These are phyloP conservation scores for Grosmannia clavigera DNA, from an alignment of 2,329 filamentous ascomycete species.

Conservation along the genomic window DNA sequence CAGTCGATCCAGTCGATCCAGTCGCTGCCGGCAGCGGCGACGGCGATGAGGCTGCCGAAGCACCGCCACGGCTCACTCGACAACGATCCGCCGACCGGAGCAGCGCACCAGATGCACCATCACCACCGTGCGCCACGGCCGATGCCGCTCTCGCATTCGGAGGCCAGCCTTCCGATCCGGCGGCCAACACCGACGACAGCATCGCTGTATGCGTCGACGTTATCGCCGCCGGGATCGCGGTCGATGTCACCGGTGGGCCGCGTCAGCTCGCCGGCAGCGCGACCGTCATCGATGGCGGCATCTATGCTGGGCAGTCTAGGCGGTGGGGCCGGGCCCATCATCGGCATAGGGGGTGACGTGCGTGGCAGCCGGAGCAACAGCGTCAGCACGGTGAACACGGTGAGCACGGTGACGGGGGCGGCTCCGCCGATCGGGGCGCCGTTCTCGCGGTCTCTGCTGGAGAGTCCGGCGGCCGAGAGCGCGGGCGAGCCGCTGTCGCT, in stretches of 20 bases:
- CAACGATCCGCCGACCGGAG: neutral
- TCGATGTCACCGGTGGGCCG: constrained; percentile 54
- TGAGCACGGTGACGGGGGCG: neutral
- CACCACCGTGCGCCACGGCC: constrained; percentile 3
- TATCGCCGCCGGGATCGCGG: constrained; percentile 56
- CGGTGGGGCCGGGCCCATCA: neutral
- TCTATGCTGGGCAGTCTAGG: neutral
- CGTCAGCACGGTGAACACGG: neutral
- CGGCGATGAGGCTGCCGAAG: constrained; percentile 47
- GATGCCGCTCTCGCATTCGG: constrained; percentile 35
- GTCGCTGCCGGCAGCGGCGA: constrained; percentile 54
- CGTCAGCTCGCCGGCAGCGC: constrained; percentile 37
- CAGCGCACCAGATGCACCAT: constrained; percentile 22
- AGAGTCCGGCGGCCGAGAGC: constrained; percentile 6
- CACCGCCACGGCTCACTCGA: neutral
- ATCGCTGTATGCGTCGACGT: constrained; percentile 51
- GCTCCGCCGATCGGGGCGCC: constrained; percentile 23
- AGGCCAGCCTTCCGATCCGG: constrained; percentile 36
- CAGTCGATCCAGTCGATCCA: constrained; percentile 60
- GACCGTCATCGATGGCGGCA: constrained; percentile 34
- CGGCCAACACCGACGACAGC: constrained; percentile 46
- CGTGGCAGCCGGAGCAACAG: neutral
- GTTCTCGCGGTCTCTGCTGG: constrained; percentile 26
- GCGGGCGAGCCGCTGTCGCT: constrained; percentile 27
- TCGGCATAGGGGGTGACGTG: too few relatives aligned